phyloP scores from a whole-genome alignment of 2,329 filamentous ascomycete species.

The Fusarium globosum region DNA sequence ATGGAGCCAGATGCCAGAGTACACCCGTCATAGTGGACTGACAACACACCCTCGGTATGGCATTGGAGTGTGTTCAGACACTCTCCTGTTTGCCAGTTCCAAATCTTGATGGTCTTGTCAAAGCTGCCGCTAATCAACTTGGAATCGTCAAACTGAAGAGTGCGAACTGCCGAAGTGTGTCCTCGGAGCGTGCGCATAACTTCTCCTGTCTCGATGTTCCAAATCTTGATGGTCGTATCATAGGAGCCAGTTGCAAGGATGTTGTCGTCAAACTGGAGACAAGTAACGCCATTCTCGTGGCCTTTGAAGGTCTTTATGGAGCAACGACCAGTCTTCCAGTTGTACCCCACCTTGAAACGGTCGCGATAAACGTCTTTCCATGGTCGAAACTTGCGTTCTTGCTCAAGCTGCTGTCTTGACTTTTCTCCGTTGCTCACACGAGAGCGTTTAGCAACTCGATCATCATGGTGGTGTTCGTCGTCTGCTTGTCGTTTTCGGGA shows the following conservation, averaged over 20 bases:
- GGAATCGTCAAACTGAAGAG: slow-evolving; percentile 91
- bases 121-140: slow-evolving; percentile 92
- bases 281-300: slow-evolving; percentile 78
- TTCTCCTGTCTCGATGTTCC: slow-evolving; percentile 90
- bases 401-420: slow-evolving; percentile 51
- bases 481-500: slow-evolving; percentile 51
- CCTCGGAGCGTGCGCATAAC: slow-evolving; percentile 86
- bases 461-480: slow-evolving; percentile 44
- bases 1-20: slow-evolving; percentile 89
- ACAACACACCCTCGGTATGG: slow-evolving; percentile 85
- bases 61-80: slow-evolving; percentile 84
- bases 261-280: slow-evolving; percentile 78
- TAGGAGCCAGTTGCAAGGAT: slow-evolving; percentile 95
- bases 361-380: slow-evolving; percentile 99
- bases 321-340: slow-evolving; percentile 96
- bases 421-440: slow-evolving; percentile 43
- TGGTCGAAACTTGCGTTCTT: slow-evolving; percentile 66
- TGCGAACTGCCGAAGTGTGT: slow-evolving; percentile 85
- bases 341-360: slow-evolving; percentile 92
- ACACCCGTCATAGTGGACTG: slow-evolving; percentile 86
- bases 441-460: slow-evolving; percentile 49
- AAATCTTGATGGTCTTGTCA: slow-evolving; percentile 88
- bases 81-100: slow-evolving; percentile 95
- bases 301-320: slow-evolving; percentile 86
- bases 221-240: slow-evolving; percentile 94